These are phyloP conservation scores for Lecanicillium sp. DNA, from an alignment of 2,329 filamentous ascomycete genomes.

Conservation along the genomic window DNA sequence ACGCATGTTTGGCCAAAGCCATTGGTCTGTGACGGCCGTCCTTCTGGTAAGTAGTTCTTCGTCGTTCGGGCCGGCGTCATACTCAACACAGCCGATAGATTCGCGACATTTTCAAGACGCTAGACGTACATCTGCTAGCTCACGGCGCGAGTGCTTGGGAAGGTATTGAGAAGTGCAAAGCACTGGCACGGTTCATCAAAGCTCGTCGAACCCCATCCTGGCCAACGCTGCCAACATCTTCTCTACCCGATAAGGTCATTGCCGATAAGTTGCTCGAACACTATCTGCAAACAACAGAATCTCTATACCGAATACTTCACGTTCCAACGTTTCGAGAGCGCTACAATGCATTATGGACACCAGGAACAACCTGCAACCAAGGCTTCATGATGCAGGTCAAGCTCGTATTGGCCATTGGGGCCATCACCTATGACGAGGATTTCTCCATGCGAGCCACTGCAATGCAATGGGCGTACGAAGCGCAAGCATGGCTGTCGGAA, in stretches of 20 bases:
- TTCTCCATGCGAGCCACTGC: constrained; percentile 46
- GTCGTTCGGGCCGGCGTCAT: background rate
- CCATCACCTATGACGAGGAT: constrained; percentile 41
- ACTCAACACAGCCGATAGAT: constrained; percentile 27
- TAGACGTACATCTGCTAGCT: constrained; percentile 36
- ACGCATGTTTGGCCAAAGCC: constrained; percentile 50
- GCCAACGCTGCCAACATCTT: constrained; percentile 34
- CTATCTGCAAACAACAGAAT: constrained; percentile 44
- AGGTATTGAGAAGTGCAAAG: constrained; percentile 45
- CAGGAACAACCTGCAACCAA: constrained; percentile 24
- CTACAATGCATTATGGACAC: constrained; percentile 46
- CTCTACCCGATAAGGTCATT: constrained; percentile 41
- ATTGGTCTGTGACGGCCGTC: constrained; percentile 46
- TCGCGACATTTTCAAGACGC: constrained; percentile 35
- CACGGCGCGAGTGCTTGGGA: constrained; percentile 29
- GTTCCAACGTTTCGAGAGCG: constrained; percentile 42
- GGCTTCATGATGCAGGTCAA: constrained; percentile 52
- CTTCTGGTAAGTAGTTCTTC: constrained; percentile 32
- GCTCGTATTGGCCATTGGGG: constrained; percentile 52
- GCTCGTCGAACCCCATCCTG: constrained; percentile 39
- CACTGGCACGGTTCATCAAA: constrained; percentile 47
- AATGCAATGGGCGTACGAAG: constrained; percentile 52
- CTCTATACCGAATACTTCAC: constrained; percentile 44
- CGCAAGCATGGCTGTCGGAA: constrained; percentile 46
- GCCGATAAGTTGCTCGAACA: constrained; percentile 42